Percentiles rank a stretch among this genome's conserved stretches.
phyloP scores from a whole-genome alignment of 805 yeast genomes.

The Priceomyces haplophilus region DNA sequence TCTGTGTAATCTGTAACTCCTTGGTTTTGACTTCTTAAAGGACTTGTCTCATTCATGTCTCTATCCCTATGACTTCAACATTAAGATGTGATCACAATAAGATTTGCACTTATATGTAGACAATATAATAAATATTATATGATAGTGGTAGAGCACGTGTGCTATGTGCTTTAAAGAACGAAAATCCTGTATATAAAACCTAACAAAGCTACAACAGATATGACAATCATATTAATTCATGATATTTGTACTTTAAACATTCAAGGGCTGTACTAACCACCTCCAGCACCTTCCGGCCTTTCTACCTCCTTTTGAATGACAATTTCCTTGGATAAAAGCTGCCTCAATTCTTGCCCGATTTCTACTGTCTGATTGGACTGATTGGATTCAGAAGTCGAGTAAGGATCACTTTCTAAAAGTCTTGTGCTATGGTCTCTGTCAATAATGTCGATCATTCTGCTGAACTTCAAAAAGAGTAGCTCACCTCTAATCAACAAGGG shows the following conservation, averaged over 20 bases:
- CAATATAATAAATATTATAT: too few species aligned
- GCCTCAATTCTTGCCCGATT: conserved; percentile 54
- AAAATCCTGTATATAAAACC: too few species aligned
- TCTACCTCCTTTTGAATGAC: conserved; percentile 61
- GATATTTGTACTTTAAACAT: too few species aligned
- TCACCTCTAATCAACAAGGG: conserved; percentile 84
- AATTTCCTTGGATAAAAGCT: conserved; percentile 56
- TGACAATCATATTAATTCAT: too few species aligned
- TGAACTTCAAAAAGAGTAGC: conserved; percentile 72
- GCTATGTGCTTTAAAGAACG: too few species aligned
- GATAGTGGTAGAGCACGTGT: too few species aligned
- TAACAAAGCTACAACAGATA: too few species aligned
- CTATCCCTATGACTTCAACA: too few species aligned
- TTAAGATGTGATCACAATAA: too few species aligned
- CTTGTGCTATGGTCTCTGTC: conserved; percentile 48
- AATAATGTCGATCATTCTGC: conserved; percentile 73
- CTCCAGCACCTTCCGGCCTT: conserved; percentile 45
- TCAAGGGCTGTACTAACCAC: conserved; percentile 26
- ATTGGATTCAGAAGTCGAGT: conserved; percentile 8
- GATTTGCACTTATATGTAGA: too few species aligned
- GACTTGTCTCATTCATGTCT: conserved; percentile 15
- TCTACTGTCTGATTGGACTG: conserved; percentile 18
- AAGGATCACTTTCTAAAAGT: conserved; percentile 16
- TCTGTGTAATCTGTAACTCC: not conserved
- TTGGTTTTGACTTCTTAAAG: conserved; percentile 8